These are phyloP conservation scores for Tetrahymena borealis DNA, from an alignment of 73 alveolate genomes.

Conservation along the genomic window DNA sequence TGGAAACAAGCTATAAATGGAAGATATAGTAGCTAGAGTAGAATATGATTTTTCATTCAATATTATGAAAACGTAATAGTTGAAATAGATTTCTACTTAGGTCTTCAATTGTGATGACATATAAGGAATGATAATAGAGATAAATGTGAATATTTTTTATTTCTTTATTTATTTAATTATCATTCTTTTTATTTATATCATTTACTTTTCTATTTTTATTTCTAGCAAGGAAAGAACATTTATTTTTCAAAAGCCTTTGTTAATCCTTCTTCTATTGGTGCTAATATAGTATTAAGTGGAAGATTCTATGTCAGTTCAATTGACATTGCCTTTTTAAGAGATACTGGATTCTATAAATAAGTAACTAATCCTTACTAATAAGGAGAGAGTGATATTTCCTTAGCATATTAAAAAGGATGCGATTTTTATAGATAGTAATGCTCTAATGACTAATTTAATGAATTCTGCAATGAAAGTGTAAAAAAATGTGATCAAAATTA, in stretches of 20 bases:
- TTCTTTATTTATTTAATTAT: neutral
- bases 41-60: neutral
- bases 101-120: neutral
- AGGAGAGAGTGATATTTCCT: neutral
- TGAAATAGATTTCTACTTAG: neutral
- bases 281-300: neutral
- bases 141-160: neutral
- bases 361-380: neutral
- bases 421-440: neutral
- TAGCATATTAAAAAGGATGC: neutral
- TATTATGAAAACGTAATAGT: neutral
- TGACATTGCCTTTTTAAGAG: neutral
- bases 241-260: neutral
- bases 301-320: neutral
- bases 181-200: neutral
- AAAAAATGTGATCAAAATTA: neutral
- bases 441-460: neutral
- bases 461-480: neutral
- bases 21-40: neutral
- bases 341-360: neutral
- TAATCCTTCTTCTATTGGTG: neutral
- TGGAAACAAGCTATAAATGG: neutral
- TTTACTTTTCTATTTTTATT: no score
- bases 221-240: neutral
- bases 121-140: neutral